These are phyloP conservation scores for Penicillium sp. DNA, from an alignment of 2,329 filamentous ascomycete species.

Conservation along the genomic window DNA sequence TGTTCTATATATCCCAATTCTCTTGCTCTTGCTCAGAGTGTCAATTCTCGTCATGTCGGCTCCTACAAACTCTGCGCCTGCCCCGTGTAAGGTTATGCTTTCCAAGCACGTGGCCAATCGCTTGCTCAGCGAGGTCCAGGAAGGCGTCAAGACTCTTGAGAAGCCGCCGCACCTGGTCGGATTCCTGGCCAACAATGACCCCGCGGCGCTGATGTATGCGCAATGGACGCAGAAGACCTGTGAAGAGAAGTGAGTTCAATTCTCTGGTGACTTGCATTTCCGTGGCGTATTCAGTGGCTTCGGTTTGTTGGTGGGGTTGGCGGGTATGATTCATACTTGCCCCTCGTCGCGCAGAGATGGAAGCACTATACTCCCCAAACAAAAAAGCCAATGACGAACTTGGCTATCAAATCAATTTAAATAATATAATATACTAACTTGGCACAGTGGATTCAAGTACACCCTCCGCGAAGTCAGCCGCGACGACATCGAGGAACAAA, in stretches of 20 bases:
- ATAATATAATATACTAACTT: not conserved
- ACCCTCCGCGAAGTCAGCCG: constrained; percentile 80
- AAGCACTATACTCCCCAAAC: not conserved
- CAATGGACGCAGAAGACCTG: constrained; percentile 98
- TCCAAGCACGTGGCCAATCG: constrained; percentile 83
- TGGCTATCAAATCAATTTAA: not conserved
- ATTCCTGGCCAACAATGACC: constrained; percentile 89
- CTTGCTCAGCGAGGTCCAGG: constrained; percentile 73
- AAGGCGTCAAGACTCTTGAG: constrained; percentile 70
- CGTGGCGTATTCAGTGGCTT: not conserved
- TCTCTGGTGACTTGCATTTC: constrained; percentile 9
- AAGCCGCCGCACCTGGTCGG: constrained; percentile 79
- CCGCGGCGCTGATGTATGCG: constrained; percentile 87
- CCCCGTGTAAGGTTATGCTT: constrained; percentile 86
- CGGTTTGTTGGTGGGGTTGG: constrained; percentile 13
- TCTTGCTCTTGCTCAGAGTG: constrained; percentile 4
- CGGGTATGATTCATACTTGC: constrained; percentile 24
- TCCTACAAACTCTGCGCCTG: constrained; percentile 26
- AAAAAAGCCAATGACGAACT: not conserved
- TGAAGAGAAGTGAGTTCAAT: constrained; percentile 76
- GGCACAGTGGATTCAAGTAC: constrained; percentile 80
- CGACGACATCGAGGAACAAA: constrained; percentile 84
- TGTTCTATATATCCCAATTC: constrained; percentile 7
- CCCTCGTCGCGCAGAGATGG: constrained; percentile 22
- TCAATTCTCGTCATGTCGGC: constrained; percentile 31